Evolutionary conservation across 2,329 filamentous ascomycete genomes (phyloP), one percentile per base, ranked within the genome.

Genomic region (Dothistroma septosporum): DNA sequence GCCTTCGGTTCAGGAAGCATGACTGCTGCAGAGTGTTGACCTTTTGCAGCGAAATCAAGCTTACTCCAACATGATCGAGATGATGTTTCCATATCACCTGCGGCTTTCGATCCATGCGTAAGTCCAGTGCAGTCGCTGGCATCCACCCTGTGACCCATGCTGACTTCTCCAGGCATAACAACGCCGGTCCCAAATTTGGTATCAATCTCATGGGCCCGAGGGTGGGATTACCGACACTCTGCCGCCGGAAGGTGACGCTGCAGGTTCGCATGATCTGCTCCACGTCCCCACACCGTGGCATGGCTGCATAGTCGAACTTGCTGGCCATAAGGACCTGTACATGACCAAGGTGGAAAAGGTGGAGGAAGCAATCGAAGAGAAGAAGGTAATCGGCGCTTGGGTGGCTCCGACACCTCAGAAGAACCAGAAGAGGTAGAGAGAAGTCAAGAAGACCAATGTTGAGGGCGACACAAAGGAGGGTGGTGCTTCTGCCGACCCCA

Each of bases 71-170:
- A 44, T 58, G 19, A 35, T 58, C 24, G 55, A 58, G 55, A 31
- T 52, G 31, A 16, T 58, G 44, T 28, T 58, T 11, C 55, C 55
- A 10, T 19, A 58, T 37, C 47, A 58, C 33, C 19, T 58, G 14
- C 44, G 55, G 47, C 55, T 58, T 21, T 58, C 55, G n/a, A 58
- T 58, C 33, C 55, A 58, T 35, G 55, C 55, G 55, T 58, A 32
- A 58, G 47, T 35, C 31, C n/a, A n/a, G n/a, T n/a, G n/a, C n/a
- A n/a, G n/a, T n/a, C n/a, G n/a, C n/a, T n/a, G n/a, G n/a, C n/a
- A n/a, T n/a, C n/a, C n/a, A n/a, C n/a, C n/a, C n/a, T n/a, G 22
- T 19, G 19, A 24, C 32, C 22, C 28, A 19, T 52, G 28, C 14
- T 28, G 31, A 21, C 22, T 24, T 46, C 22, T 21, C 24, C 22